Evolutionary conservation across 768 basidiomycete genomes (phyloP).

Genomic region (Mycena albidolilacea): DNA sequence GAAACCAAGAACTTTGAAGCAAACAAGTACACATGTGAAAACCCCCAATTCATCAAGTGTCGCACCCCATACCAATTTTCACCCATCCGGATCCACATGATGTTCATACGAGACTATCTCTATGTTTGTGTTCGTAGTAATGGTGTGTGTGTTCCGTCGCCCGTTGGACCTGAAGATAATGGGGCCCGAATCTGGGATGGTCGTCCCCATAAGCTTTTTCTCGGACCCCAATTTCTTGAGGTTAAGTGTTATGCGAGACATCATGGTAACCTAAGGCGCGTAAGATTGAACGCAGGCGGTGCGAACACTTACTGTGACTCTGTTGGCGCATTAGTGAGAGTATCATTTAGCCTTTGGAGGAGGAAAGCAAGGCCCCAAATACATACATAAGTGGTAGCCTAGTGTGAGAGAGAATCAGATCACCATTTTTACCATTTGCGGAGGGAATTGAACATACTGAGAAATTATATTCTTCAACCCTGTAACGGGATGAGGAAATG

Average conservation of each 20-base stretch:
- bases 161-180: neutral
- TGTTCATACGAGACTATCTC: no score
- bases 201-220: neutral
- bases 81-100: no score
- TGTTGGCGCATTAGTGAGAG: neutral
- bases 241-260: conserved; percentile 77
- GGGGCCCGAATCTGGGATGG: neutral
- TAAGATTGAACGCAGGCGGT: no score
- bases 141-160: no score
- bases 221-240: conserved; percentile 56
- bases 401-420: neutral
- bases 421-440: neutral
- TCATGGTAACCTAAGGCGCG: conserved; percentile 58
- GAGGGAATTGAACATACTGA: conserved; percentile 46
- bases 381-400: conserved; percentile 48
- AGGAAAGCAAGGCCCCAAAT: no score
- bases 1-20: no score
- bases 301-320: no score
- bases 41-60: no score
- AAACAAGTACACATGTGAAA: no score
- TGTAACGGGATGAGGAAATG: neutral
- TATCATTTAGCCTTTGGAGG: neutral
- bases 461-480: conserved; percentile 52
- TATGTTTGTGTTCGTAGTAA: no score
- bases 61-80: no score